These are phyloP conservation scores for Amylostereum chailletii DNA, from an alignment of 1,284 basidiomycete species.

Conservation along the genomic window DNA sequence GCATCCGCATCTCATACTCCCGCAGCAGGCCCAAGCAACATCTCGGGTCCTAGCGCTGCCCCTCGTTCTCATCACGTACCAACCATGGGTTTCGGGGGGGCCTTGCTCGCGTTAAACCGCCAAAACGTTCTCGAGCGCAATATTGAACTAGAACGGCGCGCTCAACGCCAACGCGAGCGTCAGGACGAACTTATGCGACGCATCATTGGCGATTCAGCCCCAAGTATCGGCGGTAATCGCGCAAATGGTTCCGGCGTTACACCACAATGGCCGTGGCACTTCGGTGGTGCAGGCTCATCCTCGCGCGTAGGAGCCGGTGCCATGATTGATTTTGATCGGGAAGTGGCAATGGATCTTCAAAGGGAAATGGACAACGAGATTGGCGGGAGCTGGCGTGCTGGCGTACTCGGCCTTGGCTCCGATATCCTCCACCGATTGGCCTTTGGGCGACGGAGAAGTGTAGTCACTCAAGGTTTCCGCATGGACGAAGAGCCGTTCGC, in stretches of 20 bases:
- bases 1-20: constrained; percentile 14
- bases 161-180: constrained; percentile 7
- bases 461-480: constrained; percentile 4
- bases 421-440: no score
- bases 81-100: constrained; percentile 60
- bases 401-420: no score
- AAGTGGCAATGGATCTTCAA: no score
- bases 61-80: constrained; percentile 48
- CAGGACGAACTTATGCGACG: constrained; percentile 10
- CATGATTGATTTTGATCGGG: no score
- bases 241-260: no score
- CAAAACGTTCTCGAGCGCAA: constrained; percentile 15
- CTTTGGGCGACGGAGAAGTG: no score
- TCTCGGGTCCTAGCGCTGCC: constrained; percentile 21
- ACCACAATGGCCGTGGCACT: no score
- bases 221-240: no score
- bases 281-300: no score
- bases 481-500: constrained; percentile 11
- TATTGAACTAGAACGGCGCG: constrained; percentile 15
- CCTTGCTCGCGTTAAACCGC: constrained; percentile 37
- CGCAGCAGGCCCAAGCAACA: constrained; percentile 3
- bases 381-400: no score
- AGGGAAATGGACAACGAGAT: no score
- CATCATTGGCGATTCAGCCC: constrained; percentile 1
- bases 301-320: no score